Base-by-base conservation (phyloP, 2,329 filamentous ascomycete species). In the Aspergillus hortae region DNA sequence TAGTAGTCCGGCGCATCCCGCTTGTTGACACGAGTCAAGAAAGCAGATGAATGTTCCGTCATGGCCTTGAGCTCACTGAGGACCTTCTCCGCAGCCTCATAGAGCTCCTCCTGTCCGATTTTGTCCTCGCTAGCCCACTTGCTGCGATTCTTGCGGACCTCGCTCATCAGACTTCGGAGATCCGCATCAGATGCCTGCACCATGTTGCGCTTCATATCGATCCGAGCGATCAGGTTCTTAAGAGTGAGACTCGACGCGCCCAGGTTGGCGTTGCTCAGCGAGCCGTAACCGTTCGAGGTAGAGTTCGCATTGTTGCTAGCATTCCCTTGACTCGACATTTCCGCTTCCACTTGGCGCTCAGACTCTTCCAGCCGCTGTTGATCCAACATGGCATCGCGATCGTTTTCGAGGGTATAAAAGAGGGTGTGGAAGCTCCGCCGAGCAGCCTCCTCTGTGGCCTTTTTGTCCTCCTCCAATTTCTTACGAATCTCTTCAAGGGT, bases 101-200 rank as follows among this genome's bases (percentile, higher is more conserved):
- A 99, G 5, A 99, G 80, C 72, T 99, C 94, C 72, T 99, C 94
- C 72, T 99, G 94, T 54, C 94, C 92, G 56, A 99, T 88, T 61
- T 95, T 94, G 62, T 99, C 94, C 71, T 97, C 94, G 69, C 89
- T 97, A 3, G 94, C 92, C 94, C 94, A 99, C 74, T 99, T 99
- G 73, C 92, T 97, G 64, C 94, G 82, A 63, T 97, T 97, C 72
- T 97, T 99, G 58, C 94, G 85, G 15, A 99, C 94, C 72, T 99
- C 94, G 63, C 94, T 96, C 82, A 99, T 96, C 53, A 99, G 77
- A 46, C 88, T 90, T 54, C 94, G 85, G 54, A 99, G 78, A 67
- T 99, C 92, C 21, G 91, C 88, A 74, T 99, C 94, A 1, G 92
- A 95, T 15, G 94, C 92, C 68, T 86, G 84, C 48, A 99, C 92